Base-by-base conservation (phyloP, 148 eudicot genomes). In the Silene uniflora region DNA sequence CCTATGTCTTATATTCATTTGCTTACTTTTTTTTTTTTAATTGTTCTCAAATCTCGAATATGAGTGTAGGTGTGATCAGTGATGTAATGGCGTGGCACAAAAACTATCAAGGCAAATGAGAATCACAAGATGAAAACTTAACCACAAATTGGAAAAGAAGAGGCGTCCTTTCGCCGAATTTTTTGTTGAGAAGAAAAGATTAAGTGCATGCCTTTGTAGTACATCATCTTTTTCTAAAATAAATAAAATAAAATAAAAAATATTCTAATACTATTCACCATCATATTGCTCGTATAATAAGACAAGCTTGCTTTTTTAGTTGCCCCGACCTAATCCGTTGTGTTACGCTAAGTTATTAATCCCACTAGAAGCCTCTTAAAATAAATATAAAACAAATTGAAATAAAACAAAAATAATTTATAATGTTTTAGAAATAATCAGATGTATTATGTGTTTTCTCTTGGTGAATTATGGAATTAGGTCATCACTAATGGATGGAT, bases 321-420 rank as follows among this genome's bases (percentile, higher is more conserved):
- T 69, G 72, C 72, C 72, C n/a, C 35, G 18, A 25, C 58, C 72
- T 69, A 69, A 69, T 69, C 58, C 1, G 3, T 6, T 69, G 21
- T 49, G 18, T 22, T 17, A 67, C 49, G 52, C 24, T 1, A 23
- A 10, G 27, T 67, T 17, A 16, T 35, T 18, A 67, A 67, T 10
- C 14, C 4, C 44, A 27, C 46, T 14, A 16, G n/a, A 27, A 67
- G n/a, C 52, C 35, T 62, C 27, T 14, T 62, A 52, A 52, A 10
- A 12, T 18, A 52, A 12, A 52, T 2, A 49, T 49, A 49, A 1
- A 49, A 14, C 1, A 11, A 16, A 10, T 7, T 12, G 18, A 52
- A 39, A 13, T 10, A 52, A 13, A 13, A 16, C 2, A 52, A 52
- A 52, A 52, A 52, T 52, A 52, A 52, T 13, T 14, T 52, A 52